phyloP scores from a whole-genome alignment of 352 stramenopile genomes.

The Pythium diclinum region DNA sequence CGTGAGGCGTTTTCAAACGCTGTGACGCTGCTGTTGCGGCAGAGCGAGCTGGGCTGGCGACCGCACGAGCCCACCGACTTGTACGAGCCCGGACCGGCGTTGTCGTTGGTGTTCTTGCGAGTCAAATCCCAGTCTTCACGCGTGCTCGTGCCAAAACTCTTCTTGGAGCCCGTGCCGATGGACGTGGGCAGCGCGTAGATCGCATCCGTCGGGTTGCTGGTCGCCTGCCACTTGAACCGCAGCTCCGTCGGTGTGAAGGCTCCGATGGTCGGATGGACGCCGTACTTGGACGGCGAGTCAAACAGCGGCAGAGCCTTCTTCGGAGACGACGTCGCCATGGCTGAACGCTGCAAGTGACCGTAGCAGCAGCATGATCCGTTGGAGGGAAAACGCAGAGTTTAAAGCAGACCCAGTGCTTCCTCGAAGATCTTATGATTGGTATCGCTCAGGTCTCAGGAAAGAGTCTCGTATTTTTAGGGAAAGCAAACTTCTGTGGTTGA shows the following conservation, averaged over 20 bases:
- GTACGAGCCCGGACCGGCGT: conserved; percentile 67
- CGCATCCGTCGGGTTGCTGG: conserved; percentile 49
- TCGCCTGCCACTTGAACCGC: conserved; percentile 72
- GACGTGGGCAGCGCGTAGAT: conserved; percentile 69
- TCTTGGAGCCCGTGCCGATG: conserved; percentile 51
- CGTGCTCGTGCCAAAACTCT: conserved; percentile 78
- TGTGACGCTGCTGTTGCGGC: conserved; percentile 41
- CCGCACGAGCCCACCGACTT: conserved; percentile 52
- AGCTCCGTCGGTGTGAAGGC: conserved; percentile 63
- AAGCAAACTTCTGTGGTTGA: no score
- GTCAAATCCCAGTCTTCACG: conserved; percentile 74
- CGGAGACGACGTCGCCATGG: conserved; percentile 21
- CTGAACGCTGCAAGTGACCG: background rate
- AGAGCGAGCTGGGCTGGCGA: conserved; percentile 53
- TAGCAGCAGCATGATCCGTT: background rate
- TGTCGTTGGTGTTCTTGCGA: conserved; percentile 58
- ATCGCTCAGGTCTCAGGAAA: background rate
- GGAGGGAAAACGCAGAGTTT: no score
- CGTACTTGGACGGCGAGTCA: conserved; percentile 68
- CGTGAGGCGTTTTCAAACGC: conserved; percentile 70
- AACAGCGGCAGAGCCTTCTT: conserved; percentile 50
- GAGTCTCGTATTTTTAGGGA: background rate
- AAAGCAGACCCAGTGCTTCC: background rate
- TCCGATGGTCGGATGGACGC: conserved; percentile 65
- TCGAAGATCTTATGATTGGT: background rate